phyloP scores from a whole-genome alignment of 148 eudicot genomes.

The Oxyria digyna region DNA sequence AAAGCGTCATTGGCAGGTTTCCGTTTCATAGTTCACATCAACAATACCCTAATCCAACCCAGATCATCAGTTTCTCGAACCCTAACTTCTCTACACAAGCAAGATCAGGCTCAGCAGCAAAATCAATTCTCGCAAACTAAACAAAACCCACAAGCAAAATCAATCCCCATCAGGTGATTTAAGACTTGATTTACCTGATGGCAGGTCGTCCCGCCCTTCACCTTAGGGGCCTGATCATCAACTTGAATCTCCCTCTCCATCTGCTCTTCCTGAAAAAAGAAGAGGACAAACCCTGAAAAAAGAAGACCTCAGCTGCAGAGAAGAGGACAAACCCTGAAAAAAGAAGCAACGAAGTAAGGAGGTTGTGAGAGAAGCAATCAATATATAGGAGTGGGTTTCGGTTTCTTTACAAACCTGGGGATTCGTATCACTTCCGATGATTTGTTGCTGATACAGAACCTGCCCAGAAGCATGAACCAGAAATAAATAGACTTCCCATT shows the following conservation, averaged over 20 bases:
- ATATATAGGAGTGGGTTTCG: neutral
- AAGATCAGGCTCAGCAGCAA: too few species aligned
- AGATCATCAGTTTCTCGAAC: neutral
- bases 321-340: neutral
- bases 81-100: neutral
- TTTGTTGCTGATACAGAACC: neutral
- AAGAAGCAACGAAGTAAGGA: conserved; percentile 2
- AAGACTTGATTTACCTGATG: conserved; percentile 7
- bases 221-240: neutral
- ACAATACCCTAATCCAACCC: neutral
- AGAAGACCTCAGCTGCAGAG: neutral
- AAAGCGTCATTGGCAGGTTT: neutral
- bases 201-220: neutral
- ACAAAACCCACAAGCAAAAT: neutral
- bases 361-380: neutral
- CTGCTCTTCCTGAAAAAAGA: neutral
- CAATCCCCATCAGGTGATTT: neutral
- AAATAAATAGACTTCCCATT: neutral
- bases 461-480: neutral
- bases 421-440: neutral
- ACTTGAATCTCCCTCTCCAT: neutral
- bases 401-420: neutral
- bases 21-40: neutral
- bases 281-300: neutral
- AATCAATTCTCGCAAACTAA: neutral